These are phyloP conservation scores for Blastocystis sp. DNA, from an alignment of 352 stramenopile genomes.

Conservation along the genomic window DNA sequence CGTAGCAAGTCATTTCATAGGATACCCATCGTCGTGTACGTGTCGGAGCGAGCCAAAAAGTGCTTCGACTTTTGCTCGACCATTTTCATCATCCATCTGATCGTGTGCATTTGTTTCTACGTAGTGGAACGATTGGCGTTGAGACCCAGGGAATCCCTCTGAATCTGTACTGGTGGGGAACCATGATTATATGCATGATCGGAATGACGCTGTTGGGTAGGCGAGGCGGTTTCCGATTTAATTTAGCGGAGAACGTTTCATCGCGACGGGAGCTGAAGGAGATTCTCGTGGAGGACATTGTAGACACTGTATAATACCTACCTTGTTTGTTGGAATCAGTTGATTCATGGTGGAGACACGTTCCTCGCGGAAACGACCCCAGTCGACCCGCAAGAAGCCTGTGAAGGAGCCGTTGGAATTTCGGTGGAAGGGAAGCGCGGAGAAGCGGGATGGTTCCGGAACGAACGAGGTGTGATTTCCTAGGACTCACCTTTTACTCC, in stretches of 20 bases:
- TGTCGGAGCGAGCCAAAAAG: conserved; percentile 42
- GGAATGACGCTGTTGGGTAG: not conserved
- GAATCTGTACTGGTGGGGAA: conserved; percentile 32
- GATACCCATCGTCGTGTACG: conserved; percentile 28
- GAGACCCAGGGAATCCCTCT: conserved; percentile 16
- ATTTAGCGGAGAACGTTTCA: conserved; percentile 1
- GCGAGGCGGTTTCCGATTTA: not conserved
- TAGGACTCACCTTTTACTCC: conserved; percentile 7
- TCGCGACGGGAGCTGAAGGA: conserved; percentile 21
- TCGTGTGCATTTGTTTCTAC: conserved; percentile 10
- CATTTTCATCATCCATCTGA: conserved; percentile 25
- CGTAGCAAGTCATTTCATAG: not conserved
- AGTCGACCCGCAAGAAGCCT: not conserved
- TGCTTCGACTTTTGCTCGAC: conserved; percentile 46
- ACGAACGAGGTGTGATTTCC: not conserved
- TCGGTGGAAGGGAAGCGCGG: not conserved
- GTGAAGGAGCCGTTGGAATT: conserved; percentile 1
- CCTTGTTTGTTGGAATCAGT: not conserved
- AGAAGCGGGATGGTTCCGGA: not conserved
- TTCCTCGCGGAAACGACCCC: not conserved
- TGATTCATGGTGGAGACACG: not conserved
- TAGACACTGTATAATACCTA: conserved; percentile 42
- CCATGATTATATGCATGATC: conserved; percentile 11
- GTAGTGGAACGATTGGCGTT: not conserved
- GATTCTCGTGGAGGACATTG: conserved; percentile 39